A percentile compares a stretch with the other conserved stretches of the same genome.
Evolutionary conservation across 805 yeast species (phyloP).

Genomic region (Sugiyamaella americana): DNA sequence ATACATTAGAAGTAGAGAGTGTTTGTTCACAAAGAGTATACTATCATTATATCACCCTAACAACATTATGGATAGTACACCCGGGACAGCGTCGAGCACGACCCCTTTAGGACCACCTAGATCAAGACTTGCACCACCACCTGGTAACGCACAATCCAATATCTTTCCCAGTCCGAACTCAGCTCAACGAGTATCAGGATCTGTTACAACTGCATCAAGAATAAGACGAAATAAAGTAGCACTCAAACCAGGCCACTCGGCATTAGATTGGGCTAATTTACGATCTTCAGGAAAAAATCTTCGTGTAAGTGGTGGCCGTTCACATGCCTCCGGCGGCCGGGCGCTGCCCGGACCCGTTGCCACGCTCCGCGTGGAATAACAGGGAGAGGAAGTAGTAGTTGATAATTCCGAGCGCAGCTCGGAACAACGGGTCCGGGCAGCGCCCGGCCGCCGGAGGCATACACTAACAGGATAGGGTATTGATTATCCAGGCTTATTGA

Average conservation of each 20-base stretch:
- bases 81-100: no score
- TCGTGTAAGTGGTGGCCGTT: slow-evolving; percentile 40
- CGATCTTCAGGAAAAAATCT: slow-evolving; percentile 45
- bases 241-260: slow-evolving; percentile 74
- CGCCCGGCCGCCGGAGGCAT: neutral
- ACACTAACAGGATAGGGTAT: slow-evolving; percentile 4
- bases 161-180: neutral
- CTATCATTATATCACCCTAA: no score
- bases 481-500: slow-evolving; percentile 2
- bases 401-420: neutral
- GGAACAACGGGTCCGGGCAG: neutral
- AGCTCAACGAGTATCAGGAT: neutral
- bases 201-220: slow-evolving; percentile 3
- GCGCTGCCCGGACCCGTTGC: neutral
- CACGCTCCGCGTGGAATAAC: no score
- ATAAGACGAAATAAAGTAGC: slow-evolving; percentile 47
- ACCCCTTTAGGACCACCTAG: neutral
- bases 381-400: no score
- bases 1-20: no score
- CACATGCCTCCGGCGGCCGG: slow-evolving; percentile 1
- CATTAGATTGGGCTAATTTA: slow-evolving; percentile 75
- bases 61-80: no score
- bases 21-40: no score
- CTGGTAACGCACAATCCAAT: neutral
- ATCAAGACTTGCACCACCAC: neutral